These are phyloP conservation scores for Trebouxia sp. DNA, from an alignment of 139 green algal species.

Conservation along the genomic window DNA sequence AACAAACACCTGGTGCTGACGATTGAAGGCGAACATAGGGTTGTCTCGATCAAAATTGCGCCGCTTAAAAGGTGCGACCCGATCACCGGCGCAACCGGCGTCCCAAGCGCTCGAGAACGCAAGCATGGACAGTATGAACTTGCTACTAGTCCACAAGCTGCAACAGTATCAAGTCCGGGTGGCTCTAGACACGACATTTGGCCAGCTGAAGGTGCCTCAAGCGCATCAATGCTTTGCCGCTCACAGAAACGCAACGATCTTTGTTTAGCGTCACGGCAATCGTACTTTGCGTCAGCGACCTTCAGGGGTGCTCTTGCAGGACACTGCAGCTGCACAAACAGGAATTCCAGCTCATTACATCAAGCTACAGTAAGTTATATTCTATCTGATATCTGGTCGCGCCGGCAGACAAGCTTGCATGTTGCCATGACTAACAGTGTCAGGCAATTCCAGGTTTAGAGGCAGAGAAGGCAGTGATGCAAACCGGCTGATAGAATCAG, in stretches of 20 bases:
- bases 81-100: no score
- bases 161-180: constrained; percentile 24
- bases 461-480: constrained; percentile 7
- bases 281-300: not conserved
- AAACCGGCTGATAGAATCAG: not conserved
- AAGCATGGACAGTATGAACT: not conserved
- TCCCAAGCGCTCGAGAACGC: not conserved
- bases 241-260: not conserved
- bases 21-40: no score
- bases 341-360: not conserved
- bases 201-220: constrained; percentile 17
- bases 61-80: no score
- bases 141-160: constrained; percentile 5
- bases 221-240: not conserved
- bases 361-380: constrained; percentile 8
- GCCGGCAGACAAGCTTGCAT: constrained; percentile 3
- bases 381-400: no score
- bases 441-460: not conserved
- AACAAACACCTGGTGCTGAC: no score
- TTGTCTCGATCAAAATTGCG: no score
- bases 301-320: not conserved
- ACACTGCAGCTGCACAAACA: not conserved
- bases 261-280: no score
- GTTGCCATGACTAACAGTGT: not conserved
- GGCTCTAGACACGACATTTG: constrained; percentile 6